phyloP scores from a whole-genome alignment of 192 early-diverging fungal genomes.

The Rhizophlyctis rosea region DNA sequence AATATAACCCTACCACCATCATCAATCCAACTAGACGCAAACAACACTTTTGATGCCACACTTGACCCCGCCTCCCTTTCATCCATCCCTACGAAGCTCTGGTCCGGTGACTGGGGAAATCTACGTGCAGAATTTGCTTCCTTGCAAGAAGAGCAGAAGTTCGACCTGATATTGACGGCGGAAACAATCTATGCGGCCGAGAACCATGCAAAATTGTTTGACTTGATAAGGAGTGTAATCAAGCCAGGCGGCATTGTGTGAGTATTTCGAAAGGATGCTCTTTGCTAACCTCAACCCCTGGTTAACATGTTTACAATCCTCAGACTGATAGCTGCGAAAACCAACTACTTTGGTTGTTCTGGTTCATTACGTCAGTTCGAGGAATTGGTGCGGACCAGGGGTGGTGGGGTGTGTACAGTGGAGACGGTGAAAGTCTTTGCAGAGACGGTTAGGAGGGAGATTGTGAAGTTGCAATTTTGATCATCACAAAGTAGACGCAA shows the following conservation, averaged over 20 bases:
- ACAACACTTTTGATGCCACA: slow-evolving; percentile 29
- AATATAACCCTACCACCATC: slow-evolving; percentile 54
- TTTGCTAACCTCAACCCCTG: no score
- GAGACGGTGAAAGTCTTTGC: slow-evolving; percentile 61
- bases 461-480: slow-evolving; percentile 58
- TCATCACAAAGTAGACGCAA: no score
- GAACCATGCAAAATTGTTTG: slow-evolving; percentile 22
- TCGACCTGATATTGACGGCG: slow-evolving; percentile 49
- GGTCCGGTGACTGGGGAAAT: slow-evolving; percentile 35
- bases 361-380: slow-evolving; percentile 79
- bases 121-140: slow-evolving; percentile 8
- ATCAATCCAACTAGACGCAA: slow-evolving; percentile 17
- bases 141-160: slow-evolving; percentile 18
- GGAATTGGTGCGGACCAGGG: slow-evolving; percentile 53
- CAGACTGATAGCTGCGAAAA: slow-evolving; percentile 85
- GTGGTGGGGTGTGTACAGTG: slow-evolving; percentile 50
- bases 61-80: slow-evolving; percentile 8
- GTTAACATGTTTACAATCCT: background rate
- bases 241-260: slow-evolving; percentile 24
- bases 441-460: slow-evolving; percentile 67
- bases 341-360: slow-evolving; percentile 91
- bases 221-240: slow-evolving; percentile 28
- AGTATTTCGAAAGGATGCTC: background rate
- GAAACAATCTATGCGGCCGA: slow-evolving; percentile 50
- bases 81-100: slow-evolving; percentile 14